Evolutionary conservation across 352 stramenopile species (phyloP), one percentile per base, ranked within the genome.

Genomic region (Nannochloropsis limnetica): DNA sequence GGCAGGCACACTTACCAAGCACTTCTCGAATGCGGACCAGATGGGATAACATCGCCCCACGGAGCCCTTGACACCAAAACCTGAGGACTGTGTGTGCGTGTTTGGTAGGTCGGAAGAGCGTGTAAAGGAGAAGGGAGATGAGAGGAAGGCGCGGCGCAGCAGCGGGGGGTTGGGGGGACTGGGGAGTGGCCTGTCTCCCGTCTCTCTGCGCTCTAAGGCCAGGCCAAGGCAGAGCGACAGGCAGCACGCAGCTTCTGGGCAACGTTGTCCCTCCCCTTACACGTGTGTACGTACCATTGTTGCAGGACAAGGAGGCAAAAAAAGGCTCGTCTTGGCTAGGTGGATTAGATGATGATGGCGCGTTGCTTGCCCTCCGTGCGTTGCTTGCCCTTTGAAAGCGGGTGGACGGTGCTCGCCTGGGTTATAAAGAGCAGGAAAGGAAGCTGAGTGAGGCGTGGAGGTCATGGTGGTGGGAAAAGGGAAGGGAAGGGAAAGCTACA

Each of bases 11-110:
- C 82, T 31, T 74, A 86, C 84, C 80, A 86, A 84, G 80, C 84
- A 86, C 28, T 82, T 83, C 25, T 86, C 81, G 44, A 86, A 85
- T 11, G 82, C 80, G 31, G 80, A 81, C 74, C 85, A 86, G 68
- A 85, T 82, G 0, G 79, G 29, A 74, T 86, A 86, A 68, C 84
- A 86, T 49, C 84, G 82, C 25, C 84, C 84, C 22, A 84, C 37
- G 44, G 45, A 79, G 27, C 81, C 68, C 27, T 29, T 81, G 44
- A 82, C 80, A n/a, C 84, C 84, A 45, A 86, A 86, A 5, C 84
- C 84, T 45, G 81, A 85, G 61, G 84, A 74, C 61, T 74, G 61
- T 25, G n/a, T n/a, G n/a, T n/a, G n/a, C n/a, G 25, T 74, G 37
- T 49, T 9, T 49, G 11, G 37, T 49, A 14, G 37, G 1, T 49